Evolutionary conservation across 164 flowering plant genomes (phyloP).

Genomic region (Houttuynia cordata): DNA sequence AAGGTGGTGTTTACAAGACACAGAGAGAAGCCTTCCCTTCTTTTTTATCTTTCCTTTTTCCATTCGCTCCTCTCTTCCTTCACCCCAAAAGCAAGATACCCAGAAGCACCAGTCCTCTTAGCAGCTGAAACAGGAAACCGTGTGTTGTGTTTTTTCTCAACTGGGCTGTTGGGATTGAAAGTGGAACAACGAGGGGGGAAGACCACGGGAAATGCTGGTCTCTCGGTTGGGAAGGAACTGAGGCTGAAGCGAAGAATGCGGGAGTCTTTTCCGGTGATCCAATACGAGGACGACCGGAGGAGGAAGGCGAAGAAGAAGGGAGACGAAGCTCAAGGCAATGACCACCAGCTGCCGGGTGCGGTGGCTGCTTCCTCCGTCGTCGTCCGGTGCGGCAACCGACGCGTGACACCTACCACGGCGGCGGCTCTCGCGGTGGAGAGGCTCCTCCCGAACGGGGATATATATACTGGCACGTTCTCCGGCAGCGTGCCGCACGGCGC

Average conservation of each 20-base stretch:
- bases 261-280: neutral
- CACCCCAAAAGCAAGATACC: constrained; percentile 1
- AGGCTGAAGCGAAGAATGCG: constrained; percentile 7
- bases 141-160: too few relatives aligned
- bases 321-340: neutral
- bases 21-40: neutral
- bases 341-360: neutral
- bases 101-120: neutral
- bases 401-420: constrained; percentile 5
- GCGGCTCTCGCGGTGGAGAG: constrained; percentile 33
- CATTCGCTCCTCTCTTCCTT: neutral
- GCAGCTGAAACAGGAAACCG: neutral
- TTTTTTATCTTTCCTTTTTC: neutral
- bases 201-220: constrained; percentile 2
- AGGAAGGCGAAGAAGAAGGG: constrained; percentile 2
- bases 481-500: constrained; percentile 70
- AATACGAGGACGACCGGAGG: neutral
- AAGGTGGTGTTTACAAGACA: too few relatives aligned
- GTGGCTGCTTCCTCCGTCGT: constrained; percentile 1
- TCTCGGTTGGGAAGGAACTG: neutral
- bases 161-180: neutral
- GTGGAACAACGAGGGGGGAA: neutral
- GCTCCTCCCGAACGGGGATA: constrained; percentile 69
- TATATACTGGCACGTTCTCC: constrained; percentile 66
- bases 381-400: constrained; percentile 4